Conservation (phyloP, 768 basidiomycete species). For the Lentinula guzmanii region DNA sequence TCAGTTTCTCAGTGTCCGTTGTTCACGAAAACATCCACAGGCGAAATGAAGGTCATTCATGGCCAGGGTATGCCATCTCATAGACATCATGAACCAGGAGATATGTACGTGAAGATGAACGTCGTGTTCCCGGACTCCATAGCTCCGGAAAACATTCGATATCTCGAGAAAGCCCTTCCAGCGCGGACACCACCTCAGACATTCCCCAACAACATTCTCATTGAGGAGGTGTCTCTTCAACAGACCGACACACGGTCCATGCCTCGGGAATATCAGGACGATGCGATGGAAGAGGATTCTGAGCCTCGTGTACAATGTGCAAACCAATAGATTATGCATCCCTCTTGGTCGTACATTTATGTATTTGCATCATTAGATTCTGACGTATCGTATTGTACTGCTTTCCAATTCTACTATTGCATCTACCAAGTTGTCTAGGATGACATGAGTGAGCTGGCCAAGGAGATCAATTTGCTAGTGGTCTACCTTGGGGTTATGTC, state of each 20-base stretch:
- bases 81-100: slow-evolving; percentile 94
- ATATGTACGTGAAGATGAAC: slow-evolving; percentile 81
- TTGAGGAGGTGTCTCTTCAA: slow-evolving; percentile 84
- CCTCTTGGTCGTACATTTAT: slow-evolving; percentile 10
- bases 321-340: slow-evolving; percentile 53
- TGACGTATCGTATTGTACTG: neutral
- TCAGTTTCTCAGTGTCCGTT: neutral
- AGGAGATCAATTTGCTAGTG: neutral
- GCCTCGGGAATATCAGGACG: slow-evolving; percentile 48
- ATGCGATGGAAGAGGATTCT: slow-evolving; percentile 90
- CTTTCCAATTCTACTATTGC: neutral
- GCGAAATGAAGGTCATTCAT: slow-evolving; percentile 82
- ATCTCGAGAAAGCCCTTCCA: slow-evolving; percentile 83
- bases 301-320: slow-evolving; percentile 95
- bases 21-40: slow-evolving; percentile 31
- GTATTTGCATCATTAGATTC: slow-evolving; percentile 17
- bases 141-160: slow-evolving; percentile 55
- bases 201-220: slow-evolving; percentile 55
- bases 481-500: slow-evolving; percentile 73
- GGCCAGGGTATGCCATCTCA: slow-evolving; percentile 99
- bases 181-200: slow-evolving; percentile 63
- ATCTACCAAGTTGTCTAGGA: neutral
- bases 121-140: slow-evolving; percentile 89
- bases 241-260: slow-evolving; percentile 68
- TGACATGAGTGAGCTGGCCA: neutral